phyloP scores from a whole-genome alignment of 2,329 filamentous ascomycete genomes.

The Hysterium pulicare region DNA sequence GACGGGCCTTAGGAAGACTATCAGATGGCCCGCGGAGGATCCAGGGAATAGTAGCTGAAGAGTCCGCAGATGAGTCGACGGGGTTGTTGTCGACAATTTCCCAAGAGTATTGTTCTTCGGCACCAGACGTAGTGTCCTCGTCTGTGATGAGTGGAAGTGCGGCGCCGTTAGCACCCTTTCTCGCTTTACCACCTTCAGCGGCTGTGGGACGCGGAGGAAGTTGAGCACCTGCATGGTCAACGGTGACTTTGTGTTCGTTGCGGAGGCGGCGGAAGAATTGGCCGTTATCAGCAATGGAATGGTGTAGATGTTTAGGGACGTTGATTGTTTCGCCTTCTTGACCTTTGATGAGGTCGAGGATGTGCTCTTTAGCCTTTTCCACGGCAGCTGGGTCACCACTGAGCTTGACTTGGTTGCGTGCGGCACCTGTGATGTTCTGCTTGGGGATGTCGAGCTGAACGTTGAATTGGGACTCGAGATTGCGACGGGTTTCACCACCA shows the following conservation, averaged over 20 bases:
- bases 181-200: slow-evolving; percentile 44
- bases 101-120: slow-evolving; percentile 74
- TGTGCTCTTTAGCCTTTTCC: slow-evolving; percentile 81
- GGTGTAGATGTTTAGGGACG: slow-evolving; percentile 78
- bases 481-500: slow-evolving; percentile 80
- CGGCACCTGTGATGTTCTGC: slow-evolving; percentile 65
- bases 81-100: slow-evolving; percentile 67
- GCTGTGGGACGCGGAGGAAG: slow-evolving; percentile 66
- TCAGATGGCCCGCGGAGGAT: slow-evolving; percentile 76
- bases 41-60: slow-evolving; percentile 71
- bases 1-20: slow-evolving; percentile 76
- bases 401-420: slow-evolving; percentile 81
- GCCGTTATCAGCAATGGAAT: slow-evolving; percentile 80
- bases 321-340: slow-evolving; percentile 85
- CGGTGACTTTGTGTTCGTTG: slow-evolving; percentile 80
- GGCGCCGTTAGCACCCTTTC: slow-evolving; percentile 56
- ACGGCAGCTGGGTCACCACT: slow-evolving; percentile 75
- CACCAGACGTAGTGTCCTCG: slow-evolving; percentile 56
- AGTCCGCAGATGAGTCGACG: slow-evolving; percentile 50
- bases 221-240: slow-evolving; percentile 82
- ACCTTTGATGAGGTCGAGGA: slow-evolving; percentile 73
- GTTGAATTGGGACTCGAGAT: slow-evolving; percentile 80
- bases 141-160: slow-evolving; percentile 91
- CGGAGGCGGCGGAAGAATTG: slow-evolving; percentile 89
- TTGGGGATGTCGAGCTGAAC: slow-evolving; percentile 88